Conservation (phyloP, 1,284 basidiomycete genomes). For the Boletellus sp. region DNA sequence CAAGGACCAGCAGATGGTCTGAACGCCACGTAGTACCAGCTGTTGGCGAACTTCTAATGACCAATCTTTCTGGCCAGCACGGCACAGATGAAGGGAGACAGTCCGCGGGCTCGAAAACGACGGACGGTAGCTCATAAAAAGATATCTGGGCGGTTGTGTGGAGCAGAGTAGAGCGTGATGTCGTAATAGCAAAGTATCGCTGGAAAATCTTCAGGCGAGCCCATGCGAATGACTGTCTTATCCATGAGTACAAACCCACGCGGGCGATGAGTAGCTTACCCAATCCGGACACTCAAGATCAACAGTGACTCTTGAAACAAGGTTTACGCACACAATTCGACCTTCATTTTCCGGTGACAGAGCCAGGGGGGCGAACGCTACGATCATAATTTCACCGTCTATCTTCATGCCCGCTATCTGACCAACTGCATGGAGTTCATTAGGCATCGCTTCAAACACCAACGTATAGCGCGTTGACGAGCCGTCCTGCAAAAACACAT, state of each 20-base stretch:
- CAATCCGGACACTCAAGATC: conserved; percentile 15
- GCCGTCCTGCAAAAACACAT: conserved; percentile 8
- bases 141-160: conserved; percentile 7
- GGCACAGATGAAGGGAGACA: background rate
- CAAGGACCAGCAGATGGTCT: conserved; percentile 5
- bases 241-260: conserved; percentile 5
- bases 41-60: conserved; percentile 5
- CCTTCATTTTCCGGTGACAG: conserved; percentile 3
- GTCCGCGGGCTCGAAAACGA: conserved; percentile 10
- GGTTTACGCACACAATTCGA: conserved; percentile 22
- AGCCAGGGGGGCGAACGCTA: conserved; percentile 5
- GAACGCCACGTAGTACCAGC: conserved; percentile 18
- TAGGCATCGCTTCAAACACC: conserved; percentile 20
- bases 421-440: conserved; percentile 16
- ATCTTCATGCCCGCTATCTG: conserved; percentile 20
- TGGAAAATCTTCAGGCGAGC: conserved; percentile 14
- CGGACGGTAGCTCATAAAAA: conserved; percentile 20
- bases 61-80: conserved; percentile 17
- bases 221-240: conserved; percentile 10
- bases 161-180: background rate
- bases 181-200: conserved; percentile 11
- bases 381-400: conserved; percentile 17
- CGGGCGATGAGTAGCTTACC: conserved; percentile 12
- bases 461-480: conserved; percentile 7
- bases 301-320: conserved; percentile 10